phyloP scores from a whole-genome alignment of 192 early-diverging fungal genomes.

The Rhizoclosmatium sp. region DNA sequence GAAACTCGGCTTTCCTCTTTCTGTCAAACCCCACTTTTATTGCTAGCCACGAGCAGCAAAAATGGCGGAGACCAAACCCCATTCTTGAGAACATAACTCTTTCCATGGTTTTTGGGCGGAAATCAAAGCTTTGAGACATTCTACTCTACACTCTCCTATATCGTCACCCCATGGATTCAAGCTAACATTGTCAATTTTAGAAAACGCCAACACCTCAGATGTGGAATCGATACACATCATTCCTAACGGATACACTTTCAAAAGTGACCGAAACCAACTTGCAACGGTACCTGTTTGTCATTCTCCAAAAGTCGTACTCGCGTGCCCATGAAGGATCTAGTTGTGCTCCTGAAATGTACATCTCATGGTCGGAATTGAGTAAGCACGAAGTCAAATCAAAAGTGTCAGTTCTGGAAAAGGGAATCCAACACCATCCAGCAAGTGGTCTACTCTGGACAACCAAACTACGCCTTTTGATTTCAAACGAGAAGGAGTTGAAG shows the following conservation, averaged over 20 bases:
- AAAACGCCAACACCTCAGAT: slow-evolving; percentile 55
- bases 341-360: slow-evolving; percentile 61
- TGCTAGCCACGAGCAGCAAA: no score
- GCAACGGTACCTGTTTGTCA: slow-evolving; percentile 63
- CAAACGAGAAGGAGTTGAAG: slow-evolving; percentile 30
- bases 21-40: slow-evolving; percentile 2
- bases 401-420: slow-evolving; percentile 45
- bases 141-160: neutral
- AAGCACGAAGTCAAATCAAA: slow-evolving; percentile 38
- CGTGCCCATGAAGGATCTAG: slow-evolving; percentile 50
- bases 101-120: slow-evolving; percentile 10
- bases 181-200: neutral
- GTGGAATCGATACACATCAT: slow-evolving; percentile 71
- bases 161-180: neutral
- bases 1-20: slow-evolving; percentile 4
- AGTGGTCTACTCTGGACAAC: slow-evolving; percentile 54
- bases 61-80: no score
- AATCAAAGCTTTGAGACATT: slow-evolving; percentile 21
- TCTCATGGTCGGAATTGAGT: slow-evolving; percentile 59
- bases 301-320: slow-evolving; percentile 62
- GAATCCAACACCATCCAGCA: slow-evolving; percentile 45
- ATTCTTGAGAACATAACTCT: no score
- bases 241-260: slow-evolving; percentile 59
- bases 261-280: slow-evolving; percentile 63
- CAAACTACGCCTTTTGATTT: slow-evolving; percentile 37